Conservation (phyloP, 2,329 filamentous ascomycete species). For the Penicillium expansum region DNA sequence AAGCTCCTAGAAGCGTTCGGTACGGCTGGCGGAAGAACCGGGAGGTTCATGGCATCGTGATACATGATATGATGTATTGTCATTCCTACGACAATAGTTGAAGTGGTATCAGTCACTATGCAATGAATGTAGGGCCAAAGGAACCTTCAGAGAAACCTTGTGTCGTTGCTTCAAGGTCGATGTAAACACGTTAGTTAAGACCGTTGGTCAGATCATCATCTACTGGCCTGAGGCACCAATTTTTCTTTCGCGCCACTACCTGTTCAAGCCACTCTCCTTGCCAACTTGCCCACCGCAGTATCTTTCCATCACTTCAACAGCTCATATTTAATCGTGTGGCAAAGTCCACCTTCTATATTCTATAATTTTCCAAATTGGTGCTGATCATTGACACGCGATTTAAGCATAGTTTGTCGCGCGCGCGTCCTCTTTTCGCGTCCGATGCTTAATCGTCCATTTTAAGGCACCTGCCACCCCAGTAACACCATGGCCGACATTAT, state of each 20-base stretch:
- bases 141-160: not conserved
- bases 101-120: not conserved
- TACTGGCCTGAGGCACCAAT: conserved; percentile 10
- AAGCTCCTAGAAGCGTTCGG: conserved; percentile 3
- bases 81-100: too few species aligned
- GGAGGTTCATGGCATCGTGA: not conserved
- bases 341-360: not conserved
- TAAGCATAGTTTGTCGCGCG: not conserved
- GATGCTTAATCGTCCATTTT: conserved; percentile 1
- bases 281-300: conserved; percentile 1
- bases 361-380: not conserved
- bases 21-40: conserved; percentile 2
- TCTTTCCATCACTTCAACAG: not conserved
- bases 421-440: conserved; percentile 1
- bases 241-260: conserved; percentile 8
- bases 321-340: not conserved
- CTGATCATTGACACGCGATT: not conserved
- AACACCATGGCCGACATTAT: conserved; percentile 21
- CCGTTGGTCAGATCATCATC: not conserved
- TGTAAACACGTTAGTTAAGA: not conserved
- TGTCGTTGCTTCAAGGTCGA: conserved; percentile 1
- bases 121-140: not conserved
- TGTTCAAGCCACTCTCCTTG: conserved; percentile 11
- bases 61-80: not conserved
- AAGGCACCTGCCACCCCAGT: not conserved